These are phyloP conservation scores for Puccinellia tenuiflora DNA, from an alignment of 176 grass and related monocot species.

Conservation along the genomic window DNA sequence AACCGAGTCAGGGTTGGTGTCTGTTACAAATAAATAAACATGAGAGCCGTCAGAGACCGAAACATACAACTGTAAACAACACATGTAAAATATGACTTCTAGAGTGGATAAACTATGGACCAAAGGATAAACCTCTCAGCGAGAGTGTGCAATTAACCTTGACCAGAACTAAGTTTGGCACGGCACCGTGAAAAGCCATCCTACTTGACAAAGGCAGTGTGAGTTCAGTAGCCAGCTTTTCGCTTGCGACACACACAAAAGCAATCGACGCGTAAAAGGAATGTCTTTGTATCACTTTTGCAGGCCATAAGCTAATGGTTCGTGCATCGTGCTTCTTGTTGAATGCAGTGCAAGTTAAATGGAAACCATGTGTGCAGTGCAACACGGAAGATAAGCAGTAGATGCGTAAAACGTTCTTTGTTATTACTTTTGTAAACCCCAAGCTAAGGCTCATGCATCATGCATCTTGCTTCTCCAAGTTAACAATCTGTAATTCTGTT, in stretches of 20 bases:
- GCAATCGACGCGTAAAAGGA: neutral
- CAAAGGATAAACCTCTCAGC: neutral
- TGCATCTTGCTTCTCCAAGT: neutral
- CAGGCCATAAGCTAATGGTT: neutral
- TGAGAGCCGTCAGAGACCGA: neutral
- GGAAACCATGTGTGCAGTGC: neutral
- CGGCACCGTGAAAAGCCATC: neutral
- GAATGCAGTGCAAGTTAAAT: too few species aligned
- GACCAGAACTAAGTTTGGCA: neutral
- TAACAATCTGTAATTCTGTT: neutral
- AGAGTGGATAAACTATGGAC: neutral
- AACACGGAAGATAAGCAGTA: neutral
- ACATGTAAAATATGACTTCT: neutral
- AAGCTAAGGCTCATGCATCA: neutral
- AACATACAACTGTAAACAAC: neutral
- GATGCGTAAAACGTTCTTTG: neutral
- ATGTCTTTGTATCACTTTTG: neutral
- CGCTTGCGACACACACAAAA: neutral
- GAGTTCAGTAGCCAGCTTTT: neutral
- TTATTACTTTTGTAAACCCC: neutral
- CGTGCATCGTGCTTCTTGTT: neutral
- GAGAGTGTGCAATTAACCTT: neutral
- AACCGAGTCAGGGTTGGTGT: conserved; percentile 45
- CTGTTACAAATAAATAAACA: conserved; percentile 32
- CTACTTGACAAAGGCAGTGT: neutral